phyloP scores from a whole-genome alignment of 768 basidiomycete species.

The Trametes cubensis region DNA sequence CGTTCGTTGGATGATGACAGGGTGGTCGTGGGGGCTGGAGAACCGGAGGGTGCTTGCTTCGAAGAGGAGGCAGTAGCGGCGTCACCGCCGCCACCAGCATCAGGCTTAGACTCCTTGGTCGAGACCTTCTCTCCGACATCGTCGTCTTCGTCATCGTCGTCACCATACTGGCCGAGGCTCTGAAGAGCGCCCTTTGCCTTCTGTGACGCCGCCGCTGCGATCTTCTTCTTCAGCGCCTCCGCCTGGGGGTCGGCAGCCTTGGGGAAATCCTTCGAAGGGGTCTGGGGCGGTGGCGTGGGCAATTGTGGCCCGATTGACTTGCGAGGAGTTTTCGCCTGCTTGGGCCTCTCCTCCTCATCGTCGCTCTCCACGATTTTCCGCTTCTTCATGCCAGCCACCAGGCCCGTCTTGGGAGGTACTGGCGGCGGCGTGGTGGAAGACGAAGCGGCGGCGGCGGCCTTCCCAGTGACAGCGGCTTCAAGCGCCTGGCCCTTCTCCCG shows the following conservation, averaged over 20 bases:
- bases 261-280: conserved; percentile 33
- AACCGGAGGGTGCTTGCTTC: not conserved
- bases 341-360: conserved; percentile 50
- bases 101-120: not conserved
- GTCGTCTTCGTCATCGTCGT: conserved; percentile 43
- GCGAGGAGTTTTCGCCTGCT: conserved; percentile 50
- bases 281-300: conserved; percentile 45
- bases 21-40: conserved; percentile 21
- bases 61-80: not conserved
- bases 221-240: conserved; percentile 53
- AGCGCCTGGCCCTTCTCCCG: conserved; percentile 76
- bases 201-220: conserved; percentile 39
- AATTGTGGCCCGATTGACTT: conserved; percentile 70
- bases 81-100: not conserved
- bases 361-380: conserved; percentile 53
- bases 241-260: conserved; percentile 54
- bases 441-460: not conserved
- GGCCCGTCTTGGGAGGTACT: conserved; percentile 38
- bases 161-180: conserved; percentile 45
- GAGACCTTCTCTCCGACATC: conserved; percentile 37
- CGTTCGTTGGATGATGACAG: conserved; percentile 30
- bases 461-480: conserved; percentile 54
- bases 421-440: conserved; percentile 27
- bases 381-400: conserved; percentile 54
- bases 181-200: conserved; percentile 39